Evolutionary conservation across 73 alveolate genomes (phyloP).

Genomic region (Stentor coeruleus): DNA sequence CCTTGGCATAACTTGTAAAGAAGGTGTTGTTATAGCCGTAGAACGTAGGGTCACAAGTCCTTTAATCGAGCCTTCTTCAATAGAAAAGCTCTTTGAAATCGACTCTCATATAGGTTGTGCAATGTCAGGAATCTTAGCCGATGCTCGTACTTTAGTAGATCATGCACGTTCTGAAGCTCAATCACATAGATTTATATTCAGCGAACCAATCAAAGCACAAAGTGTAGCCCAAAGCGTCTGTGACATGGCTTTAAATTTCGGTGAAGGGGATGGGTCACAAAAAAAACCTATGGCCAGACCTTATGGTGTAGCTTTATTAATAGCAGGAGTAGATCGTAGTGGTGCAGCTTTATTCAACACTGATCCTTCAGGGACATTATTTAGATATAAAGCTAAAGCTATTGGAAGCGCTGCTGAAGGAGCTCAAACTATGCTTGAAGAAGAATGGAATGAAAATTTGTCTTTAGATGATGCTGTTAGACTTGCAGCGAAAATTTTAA

Average conservation of each 20-base stretch:
- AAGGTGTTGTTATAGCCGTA: constrained; percentile 82
- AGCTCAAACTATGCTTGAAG: constrained; percentile 80
- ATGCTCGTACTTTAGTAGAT: constrained; percentile 90
- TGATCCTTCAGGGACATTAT: constrained; percentile 94
- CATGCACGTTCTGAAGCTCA: constrained; percentile 93
- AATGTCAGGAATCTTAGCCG: constrained; percentile 86
- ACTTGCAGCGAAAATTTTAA: constrained; percentile 74
- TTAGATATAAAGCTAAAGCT: constrained; percentile 90
- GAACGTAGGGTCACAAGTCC: constrained; percentile 72
- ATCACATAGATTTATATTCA: constrained; percentile 85
- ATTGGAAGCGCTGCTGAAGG: constrained; percentile 96
- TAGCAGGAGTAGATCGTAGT: constrained; percentile 91
- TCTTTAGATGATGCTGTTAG: constrained; percentile 86
- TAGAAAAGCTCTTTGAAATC: constrained; percentile 75
- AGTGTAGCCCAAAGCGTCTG: constrained; percentile 82
- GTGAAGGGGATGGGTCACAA: constrained; percentile 84
- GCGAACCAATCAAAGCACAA: constrained; percentile 81
- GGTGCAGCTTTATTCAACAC: constrained; percentile 89
- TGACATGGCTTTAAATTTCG: constrained; percentile 92
- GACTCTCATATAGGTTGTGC: constrained; percentile 79
- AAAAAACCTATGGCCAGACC: constrained; percentile 86
- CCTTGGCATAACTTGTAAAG: constrained; percentile 69
- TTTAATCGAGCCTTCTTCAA: constrained; percentile 72
- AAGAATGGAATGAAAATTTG: constrained; percentile 72
- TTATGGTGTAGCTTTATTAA: constrained; percentile 89